A percentile compares a stretch with the other conserved stretches of the same genome.
These are phyloP conservation scores for Thuja plicata DNA, from an alignment of 83 land plant species.

Conservation along the genomic window DNA sequence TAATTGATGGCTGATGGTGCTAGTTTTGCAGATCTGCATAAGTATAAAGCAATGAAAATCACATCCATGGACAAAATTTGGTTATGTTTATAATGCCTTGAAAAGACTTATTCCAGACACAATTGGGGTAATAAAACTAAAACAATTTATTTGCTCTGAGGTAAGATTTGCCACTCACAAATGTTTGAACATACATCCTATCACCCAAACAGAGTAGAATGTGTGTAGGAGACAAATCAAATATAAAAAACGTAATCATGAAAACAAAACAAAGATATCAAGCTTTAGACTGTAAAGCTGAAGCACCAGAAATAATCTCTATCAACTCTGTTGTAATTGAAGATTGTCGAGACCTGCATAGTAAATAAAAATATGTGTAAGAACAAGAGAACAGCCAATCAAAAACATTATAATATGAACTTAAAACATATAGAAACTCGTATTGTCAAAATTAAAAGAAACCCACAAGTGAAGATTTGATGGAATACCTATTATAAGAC, in stretches of 20 bases:
- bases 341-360: constrained; percentile 75
- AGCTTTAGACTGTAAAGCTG: constrained; percentile 51
- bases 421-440: not conserved
- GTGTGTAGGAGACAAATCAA: not conserved
- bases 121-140: not conserved
- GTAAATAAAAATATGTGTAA: not conserved
- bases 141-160: not conserved
- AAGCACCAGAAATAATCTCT: constrained; percentile 92
- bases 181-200: not conserved
- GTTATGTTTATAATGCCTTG: not conserved
- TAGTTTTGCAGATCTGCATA: not conserved
- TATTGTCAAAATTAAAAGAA: not conserved
- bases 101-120: not conserved
- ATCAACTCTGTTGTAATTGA: constrained; percentile 83
- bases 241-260: not conserved
- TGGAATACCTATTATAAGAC: constrained; percentile 80
- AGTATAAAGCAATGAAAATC: not conserved
- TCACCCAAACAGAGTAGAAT: not conserved
- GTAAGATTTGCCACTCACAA: not conserved
- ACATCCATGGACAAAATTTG: not conserved
- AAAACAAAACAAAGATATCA: not conserved
- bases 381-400: not conserved
- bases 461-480: not conserved
- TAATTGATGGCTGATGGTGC: not conserved
- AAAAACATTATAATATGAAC: not conserved